Percentiles rank a stretch among this genome's conserved stretches.
Evolutionary conservation across 352 stramenopile species (phyloP).

Genomic region (Globisporangium ultimum): DNA sequence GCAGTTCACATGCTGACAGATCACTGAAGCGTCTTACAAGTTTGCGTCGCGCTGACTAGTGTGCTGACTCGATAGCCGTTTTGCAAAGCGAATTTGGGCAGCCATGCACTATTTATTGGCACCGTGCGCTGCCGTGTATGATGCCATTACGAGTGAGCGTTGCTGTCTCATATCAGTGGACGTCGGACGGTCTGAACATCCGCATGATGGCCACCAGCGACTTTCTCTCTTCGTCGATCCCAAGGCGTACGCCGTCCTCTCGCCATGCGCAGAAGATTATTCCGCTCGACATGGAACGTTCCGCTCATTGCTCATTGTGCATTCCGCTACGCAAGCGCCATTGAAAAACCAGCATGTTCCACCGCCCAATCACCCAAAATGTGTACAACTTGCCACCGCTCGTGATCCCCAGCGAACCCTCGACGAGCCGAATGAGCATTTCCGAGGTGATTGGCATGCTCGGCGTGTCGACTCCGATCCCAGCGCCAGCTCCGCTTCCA

Average conservation of each 20-base stretch:
- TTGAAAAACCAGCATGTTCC: not conserved
- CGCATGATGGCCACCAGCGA: not conserved
- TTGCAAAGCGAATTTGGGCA: too few species aligned
- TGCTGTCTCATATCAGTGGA: too few species aligned
- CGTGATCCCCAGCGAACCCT: not conserved
- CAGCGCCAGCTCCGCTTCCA: not conserved
- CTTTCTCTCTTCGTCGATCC: not conserved
- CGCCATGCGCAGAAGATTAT: too few species aligned
- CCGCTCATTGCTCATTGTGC: not conserved
- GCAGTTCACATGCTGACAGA: too few species aligned
- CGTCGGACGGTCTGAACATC: too few species aligned
- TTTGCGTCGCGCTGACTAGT: too few species aligned
- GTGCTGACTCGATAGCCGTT: too few species aligned
- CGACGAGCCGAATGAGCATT: not conserved
- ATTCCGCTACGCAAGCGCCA: not conserved
- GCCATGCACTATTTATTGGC: too few species aligned
- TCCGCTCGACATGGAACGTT: not conserved
- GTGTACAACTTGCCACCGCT: not conserved
- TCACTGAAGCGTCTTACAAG: too few species aligned
- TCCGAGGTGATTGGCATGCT: not conserved
- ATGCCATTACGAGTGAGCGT: too few species aligned
- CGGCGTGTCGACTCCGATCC: not conserved
- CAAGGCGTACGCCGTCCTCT: not conserved
- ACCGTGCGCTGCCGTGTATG: too few species aligned
- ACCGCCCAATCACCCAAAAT: not conserved